Evolutionary conservation across 2,329 filamentous ascomycete genomes (phyloP), one percentile per base, ranked within the genome.

Genomic region (Penicillium oxalicum): DNA sequence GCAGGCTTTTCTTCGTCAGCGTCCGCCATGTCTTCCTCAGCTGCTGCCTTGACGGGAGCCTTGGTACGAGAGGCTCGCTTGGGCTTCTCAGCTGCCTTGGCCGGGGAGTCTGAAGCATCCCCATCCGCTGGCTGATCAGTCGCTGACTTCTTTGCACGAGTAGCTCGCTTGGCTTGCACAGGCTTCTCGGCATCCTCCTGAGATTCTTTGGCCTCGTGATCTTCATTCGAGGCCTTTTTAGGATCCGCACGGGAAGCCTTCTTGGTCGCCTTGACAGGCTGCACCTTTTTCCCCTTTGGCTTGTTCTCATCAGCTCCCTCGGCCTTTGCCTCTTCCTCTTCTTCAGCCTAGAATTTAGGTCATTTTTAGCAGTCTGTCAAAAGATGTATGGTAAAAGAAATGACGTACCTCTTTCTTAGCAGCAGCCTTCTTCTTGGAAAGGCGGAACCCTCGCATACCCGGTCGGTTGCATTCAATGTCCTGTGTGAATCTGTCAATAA

Each of bases 381-480:
- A 13, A 28, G n/a, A 4, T 25, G 4, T 32, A 3, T 18, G 18
- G 13, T 9, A 45, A 32, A 26, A 24, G 6, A 32, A 2, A 27
- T 26, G 11, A 44, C 42, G 24, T 35, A 44, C 42, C 18, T 25
- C 25, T 28, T 13, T 51, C 36, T 49, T 38, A 8, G 47, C 25
- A 28, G 40, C 40, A 11, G 40, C 40, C 28, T 35, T 35, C 24
- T 40, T 48, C 35, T 45, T 43, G 3, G 40, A 18, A 28, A 65
- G 65, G 39, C 81, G 82, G 62, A 86, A 87, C 25, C 86, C 84
- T 50, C 73, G 77, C 59, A 77, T 74, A 12, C 86, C 86, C 3
- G 80, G 83, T 18, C 79, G 76, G 64, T 93, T 94, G 71, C 81
- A 79, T 62, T 87, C 85, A 3, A 80, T 74, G 56, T 94, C 88